Evolutionary conservation across 164 flowering plant genomes (phyloP), one percentile per base, ranked within the genome.

Genomic region (Umbilicus rupestris): DNA sequence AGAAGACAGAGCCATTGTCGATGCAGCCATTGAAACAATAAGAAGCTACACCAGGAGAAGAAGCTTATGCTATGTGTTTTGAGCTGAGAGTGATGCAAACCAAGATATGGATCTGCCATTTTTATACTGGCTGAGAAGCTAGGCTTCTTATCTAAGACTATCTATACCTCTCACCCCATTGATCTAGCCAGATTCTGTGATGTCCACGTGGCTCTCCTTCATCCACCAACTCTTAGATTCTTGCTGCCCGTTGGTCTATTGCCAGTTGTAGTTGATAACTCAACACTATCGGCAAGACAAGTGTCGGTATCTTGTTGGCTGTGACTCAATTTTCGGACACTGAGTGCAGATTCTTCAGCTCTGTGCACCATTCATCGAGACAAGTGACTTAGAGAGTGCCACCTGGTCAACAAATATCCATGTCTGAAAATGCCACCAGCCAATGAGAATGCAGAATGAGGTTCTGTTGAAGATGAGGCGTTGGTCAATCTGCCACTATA

Each of bases 1-100:
- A 57, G 84, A 81, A 2, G 82, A 74, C 33, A 81, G 79, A 67
- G 84, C 76, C 84, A 75, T 75, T 15, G 77, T 65, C 26, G 67
- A 46, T 26, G 67, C 67, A 63, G 65, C 65, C 65, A 63, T 63
- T 39, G 65, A 37, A n/a, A 35, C n/a, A n/a, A n/a, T n/a, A n/a
- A n/a, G n/a, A n/a, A n/a, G n/a, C n/a, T n/a, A n/a, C n/a, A n/a
- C n/a, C n/a, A n/a, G n/a, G n/a, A n/a, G n/a, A n/a, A n/a, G n/a
- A n/a, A n/a, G n/a, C n/a, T n/a, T n/a, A n/a, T n/a, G n/a, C n/a
- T n/a, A n/a, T n/a, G n/a, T n/a, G n/a, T n/a, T n/a, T n/a, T n/a
- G n/a, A n/a, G 28, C 44, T n/a, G 45, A n/a, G 46, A 63, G 60
- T 26, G 60, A 55, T 55, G 60, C 60, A 12, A 12, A 26, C 6